Conservation (phyloP, 2,329 filamentous ascomycete genomes). For the Cercospora brassicicola region DNA sequence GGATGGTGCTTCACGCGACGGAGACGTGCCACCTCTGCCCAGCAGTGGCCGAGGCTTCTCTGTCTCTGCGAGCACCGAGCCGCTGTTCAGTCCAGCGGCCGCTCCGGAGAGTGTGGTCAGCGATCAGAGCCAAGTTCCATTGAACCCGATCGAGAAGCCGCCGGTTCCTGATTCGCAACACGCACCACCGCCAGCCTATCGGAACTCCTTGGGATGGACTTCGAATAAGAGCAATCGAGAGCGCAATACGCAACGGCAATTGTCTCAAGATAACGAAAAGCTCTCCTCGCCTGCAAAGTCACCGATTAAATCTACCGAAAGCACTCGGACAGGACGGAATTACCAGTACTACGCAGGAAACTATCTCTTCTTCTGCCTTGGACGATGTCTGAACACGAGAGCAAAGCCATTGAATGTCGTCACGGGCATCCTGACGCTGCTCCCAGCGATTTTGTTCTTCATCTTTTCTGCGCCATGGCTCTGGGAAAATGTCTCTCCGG, state of each 20-base stretch:
- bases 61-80: conserved; percentile 50
- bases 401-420: conserved; percentile 86
- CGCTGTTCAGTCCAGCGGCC: conserved; percentile 3
- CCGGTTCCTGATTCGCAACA: not conserved
- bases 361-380: conserved; percentile 82
- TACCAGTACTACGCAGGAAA: conserved; percentile 94
- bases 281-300: conserved; percentile 79
- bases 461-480: conserved; percentile 79
- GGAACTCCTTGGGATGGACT: conserved; percentile 33
- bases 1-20: conserved; percentile 41
- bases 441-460: conserved; percentile 82
- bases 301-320: conserved; percentile 44
- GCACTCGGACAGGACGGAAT: conserved; percentile 57
- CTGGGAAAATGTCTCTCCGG: conserved; percentile 83
- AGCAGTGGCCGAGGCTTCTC: conserved; percentile 60
- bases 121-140: conserved; percentile 74
- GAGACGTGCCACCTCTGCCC: conserved; percentile 54
- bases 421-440: conserved; percentile 75
- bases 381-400: conserved; percentile 77
- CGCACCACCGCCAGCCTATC: not conserved
- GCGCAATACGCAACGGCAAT: conserved; percentile 22
- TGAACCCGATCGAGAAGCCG: conserved; percentile 41
- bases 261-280: conserved; percentile 53
- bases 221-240: conserved; percentile 26
- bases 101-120: conserved; percentile 58